These are phyloP conservation scores for Nigrospora sphaerica DNA, from an alignment of 2,329 filamentous ascomycete genomes.

Conservation along the genomic window DNA sequence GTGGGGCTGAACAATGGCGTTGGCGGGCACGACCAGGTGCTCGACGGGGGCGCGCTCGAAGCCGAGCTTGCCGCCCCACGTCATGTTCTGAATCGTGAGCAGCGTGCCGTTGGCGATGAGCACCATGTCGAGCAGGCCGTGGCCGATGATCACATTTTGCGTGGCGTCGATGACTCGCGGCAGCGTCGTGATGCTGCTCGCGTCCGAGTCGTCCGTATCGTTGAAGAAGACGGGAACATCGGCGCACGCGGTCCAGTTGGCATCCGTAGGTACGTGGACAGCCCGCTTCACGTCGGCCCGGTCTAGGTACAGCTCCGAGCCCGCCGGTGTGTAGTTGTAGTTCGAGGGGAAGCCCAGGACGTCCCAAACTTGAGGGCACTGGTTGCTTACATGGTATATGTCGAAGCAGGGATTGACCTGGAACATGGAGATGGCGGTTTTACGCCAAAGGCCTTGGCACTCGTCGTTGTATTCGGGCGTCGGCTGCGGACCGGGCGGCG, in stretches of 20 bases:
- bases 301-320: constrained; percentile 62
- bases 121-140: constrained; percentile 64
- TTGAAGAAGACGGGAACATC: constrained; percentile 26
- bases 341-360: constrained; percentile 49
- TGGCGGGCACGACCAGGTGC: constrained; percentile 58
- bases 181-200: constrained; percentile 50
- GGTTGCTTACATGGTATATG: constrained; percentile 59
- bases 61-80: constrained; percentile 64
- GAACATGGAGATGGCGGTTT: constrained; percentile 34
- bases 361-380: constrained; percentile 62
- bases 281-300: constrained; percentile 61
- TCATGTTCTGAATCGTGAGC: constrained; percentile 73
- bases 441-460: constrained; percentile 45
- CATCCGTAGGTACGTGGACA: constrained; percentile 52
- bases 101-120: constrained; percentile 64
- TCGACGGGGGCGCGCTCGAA: constrained; percentile 55
- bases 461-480: constrained; percentile 33
- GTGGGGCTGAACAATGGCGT: background rate
- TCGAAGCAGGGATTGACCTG: constrained; percentile 62
- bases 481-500: constrained; percentile 51
- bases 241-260: constrained; percentile 18
- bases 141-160: constrained; percentile 65
- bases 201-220: constrained; percentile 41
- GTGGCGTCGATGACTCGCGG: constrained; percentile 68
- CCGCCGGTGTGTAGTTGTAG: constrained; percentile 54